Evolutionary conservation across 441 rosid species (phyloP), one percentile per base, ranked within the genome.

Genomic region (Erodium trifolium): DNA sequence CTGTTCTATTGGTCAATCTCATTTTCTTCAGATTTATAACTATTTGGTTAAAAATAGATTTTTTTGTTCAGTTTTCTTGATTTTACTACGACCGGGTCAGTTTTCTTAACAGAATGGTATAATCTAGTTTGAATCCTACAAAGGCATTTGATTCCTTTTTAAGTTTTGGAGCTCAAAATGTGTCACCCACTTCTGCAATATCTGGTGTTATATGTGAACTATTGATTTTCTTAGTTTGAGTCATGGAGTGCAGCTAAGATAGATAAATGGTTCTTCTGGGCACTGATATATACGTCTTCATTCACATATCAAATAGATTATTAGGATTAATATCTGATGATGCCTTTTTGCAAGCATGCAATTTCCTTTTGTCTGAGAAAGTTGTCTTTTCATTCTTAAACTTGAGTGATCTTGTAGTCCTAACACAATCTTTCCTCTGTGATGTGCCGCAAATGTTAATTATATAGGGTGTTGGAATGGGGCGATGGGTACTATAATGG

Each of bases 401-500:
- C 45, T 7, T 2, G 34, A 3, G 34, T 31, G 57, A 49, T 49
- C n/a, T 60, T 27, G 10, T 60, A 19, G 34, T 60, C 5, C n/a
- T 23, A 60, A 23, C 65, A 23, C 11, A 23, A 23, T 2, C 8
- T 9, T 60, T 60, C 34, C 27, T 62, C 37, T 29, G 41, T 62
- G 29, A 27, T 29, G 34, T 11, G 66, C 66, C 29, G 39, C 66
- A 27, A 34, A 65, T 69, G 29, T 69, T 43, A 16, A 41, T 71
- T 49, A 60, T 66, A 72, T 51, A 94, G 99, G 80, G 77, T 82
- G 45, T 78, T 94, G 84, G 90, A 86, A 68, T 94, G 99, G 99
- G 86, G 84, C 29, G 89, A 87, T 80, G 99, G 99, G 27, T 89
- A 90, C 78, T 94, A 92, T 78, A 94, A 94, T 77, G 99, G 99